Evolutionary conservation across 176 grass and related monocot genomes (phyloP).

Genomic region (Oropetium thomaeum): DNA sequence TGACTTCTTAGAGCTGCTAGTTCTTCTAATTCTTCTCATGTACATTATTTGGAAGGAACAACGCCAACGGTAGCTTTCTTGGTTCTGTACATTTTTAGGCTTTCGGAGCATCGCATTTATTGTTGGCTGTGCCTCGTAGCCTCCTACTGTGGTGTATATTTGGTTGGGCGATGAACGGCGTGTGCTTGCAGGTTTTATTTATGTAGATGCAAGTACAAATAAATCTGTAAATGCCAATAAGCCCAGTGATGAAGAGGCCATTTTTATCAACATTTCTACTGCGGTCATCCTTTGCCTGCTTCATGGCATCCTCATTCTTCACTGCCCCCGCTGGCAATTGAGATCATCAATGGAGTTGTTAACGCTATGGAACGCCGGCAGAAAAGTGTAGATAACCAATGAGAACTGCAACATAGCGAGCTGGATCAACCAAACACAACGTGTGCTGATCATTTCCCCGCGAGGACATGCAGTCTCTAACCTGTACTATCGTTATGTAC

Average conservation of each 20-base stretch:
- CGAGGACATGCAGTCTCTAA: too few relatives aligned
- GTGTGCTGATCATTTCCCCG: too few relatives aligned
- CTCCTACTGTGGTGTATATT: conserved; percentile 30
- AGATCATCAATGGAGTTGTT: too few relatives aligned
- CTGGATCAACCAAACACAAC: too few relatives aligned
- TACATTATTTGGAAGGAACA: conserved; percentile 32
- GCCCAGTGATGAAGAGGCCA: background rate
- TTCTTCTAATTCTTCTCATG: conserved; percentile 27
- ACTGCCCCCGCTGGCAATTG: too few relatives aligned
- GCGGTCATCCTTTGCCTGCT: background rate
- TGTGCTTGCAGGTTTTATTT: conserved; percentile 21
- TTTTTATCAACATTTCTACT: background rate
- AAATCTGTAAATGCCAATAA: conserved; percentile 31
- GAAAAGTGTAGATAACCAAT: too few relatives aligned
- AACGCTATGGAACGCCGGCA: too few relatives aligned
- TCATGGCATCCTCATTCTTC: background rate
- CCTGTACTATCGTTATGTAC: too few relatives aligned
- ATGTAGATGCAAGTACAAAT: conserved; percentile 8
- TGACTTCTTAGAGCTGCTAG: conserved; percentile 5
- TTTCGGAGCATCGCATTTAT: conserved; percentile 16
- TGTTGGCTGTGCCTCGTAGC: background rate
- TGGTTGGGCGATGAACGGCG: conserved; percentile 2
- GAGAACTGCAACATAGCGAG: too few relatives aligned
- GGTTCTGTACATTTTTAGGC: conserved; percentile 45
- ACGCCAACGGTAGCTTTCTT: conserved; percentile 10